Evolutionary conservation across 306 rosid genomes (phyloP).

Genomic region (Parietaria judaica): DNA sequence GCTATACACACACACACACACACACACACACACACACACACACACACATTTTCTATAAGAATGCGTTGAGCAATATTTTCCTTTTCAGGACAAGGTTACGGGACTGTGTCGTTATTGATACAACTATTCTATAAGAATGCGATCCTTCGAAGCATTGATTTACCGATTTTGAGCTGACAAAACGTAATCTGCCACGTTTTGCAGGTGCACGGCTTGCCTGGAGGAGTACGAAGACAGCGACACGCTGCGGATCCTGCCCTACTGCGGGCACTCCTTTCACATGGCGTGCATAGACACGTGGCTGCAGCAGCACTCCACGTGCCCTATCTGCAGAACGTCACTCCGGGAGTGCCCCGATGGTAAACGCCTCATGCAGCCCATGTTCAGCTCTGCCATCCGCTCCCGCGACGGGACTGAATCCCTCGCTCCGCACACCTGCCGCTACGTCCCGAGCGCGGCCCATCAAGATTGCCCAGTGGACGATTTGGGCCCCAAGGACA

Average conservation of each 20-base stretch:
- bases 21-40: too few species aligned
- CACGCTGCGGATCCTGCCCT: slow-evolving; percentile 73
- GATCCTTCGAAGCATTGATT: background rate
- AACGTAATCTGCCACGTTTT: slow-evolving; percentile 18
- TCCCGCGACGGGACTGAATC: slow-evolving; percentile 38
- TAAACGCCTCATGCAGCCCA: slow-evolving; percentile 54
- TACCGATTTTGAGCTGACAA: slow-evolving; percentile 10
- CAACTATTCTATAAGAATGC: too few species aligned
- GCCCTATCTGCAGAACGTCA: slow-evolving; percentile 87
- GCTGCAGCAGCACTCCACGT: slow-evolving; percentile 86
- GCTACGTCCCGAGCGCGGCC: slow-evolving; percentile 32
- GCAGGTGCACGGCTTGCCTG: slow-evolving; percentile 81
- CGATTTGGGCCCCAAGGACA: slow-evolving; percentile 38
- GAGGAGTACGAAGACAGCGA: slow-evolving; percentile 71
- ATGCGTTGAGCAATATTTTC: too few species aligned
- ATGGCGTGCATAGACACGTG: slow-evolving; percentile 81
- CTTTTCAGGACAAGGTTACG: too few species aligned
- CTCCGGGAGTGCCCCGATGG: slow-evolving; percentile 47
- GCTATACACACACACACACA: too few species aligned
- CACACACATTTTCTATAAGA: too few species aligned
- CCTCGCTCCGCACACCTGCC: slow-evolving; percentile 32
- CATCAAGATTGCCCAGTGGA: slow-evolving; percentile 38
- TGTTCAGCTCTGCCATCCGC: slow-evolving; percentile 54
- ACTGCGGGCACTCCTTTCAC: slow-evolving; percentile 86
- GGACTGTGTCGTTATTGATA: too few species aligned